A percentile compares a stretch with the other conserved stretches of the same genome.
Evolutionary conservation across 768 basidiomycete genomes (phyloP).

Genomic region (Suillus alpinus): DNA sequence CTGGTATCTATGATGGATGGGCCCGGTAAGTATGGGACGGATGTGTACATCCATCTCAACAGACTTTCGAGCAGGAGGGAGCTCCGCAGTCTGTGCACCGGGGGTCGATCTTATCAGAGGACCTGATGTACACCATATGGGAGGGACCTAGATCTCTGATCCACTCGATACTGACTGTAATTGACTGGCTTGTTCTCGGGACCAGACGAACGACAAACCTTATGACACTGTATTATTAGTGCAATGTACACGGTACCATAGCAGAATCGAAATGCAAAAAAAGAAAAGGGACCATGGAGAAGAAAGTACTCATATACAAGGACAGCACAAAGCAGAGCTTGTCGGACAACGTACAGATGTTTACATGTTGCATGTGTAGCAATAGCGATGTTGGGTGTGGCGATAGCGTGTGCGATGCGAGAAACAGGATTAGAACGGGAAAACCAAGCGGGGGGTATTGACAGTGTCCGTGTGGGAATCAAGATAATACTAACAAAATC

Average conservation of each 20-base stretch:
- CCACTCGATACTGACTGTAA: neutral
- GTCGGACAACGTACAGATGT: neutral
- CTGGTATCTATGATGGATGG: constrained; percentile 86
- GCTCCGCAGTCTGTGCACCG: constrained; percentile 40
- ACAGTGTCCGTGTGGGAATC: neutral
- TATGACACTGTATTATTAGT: constrained; percentile 2
- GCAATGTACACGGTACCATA: neutral
- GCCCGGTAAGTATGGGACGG: constrained; percentile 72
- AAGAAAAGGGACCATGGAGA: neutral
- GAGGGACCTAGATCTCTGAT: neutral
- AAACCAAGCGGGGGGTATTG: neutral
- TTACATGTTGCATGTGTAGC: neutral
- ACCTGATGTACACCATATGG: neutral
- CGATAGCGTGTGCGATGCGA: neutral
- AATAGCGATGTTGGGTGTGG: neutral
- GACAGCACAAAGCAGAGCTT: too few relatives aligned
- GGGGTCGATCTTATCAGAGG: neutral
- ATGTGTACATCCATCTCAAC: constrained; percentile 90
- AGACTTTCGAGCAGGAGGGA: constrained; percentile 78
- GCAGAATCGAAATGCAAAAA: neutral
- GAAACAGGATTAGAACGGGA: neutral
- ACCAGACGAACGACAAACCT: neutral
- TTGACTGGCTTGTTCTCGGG: neutral
- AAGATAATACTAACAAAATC: neutral
- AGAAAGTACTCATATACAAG: neutral